Conservation (phyloP, 257 asterid genomes). For the Linaria vulgaris region DNA sequence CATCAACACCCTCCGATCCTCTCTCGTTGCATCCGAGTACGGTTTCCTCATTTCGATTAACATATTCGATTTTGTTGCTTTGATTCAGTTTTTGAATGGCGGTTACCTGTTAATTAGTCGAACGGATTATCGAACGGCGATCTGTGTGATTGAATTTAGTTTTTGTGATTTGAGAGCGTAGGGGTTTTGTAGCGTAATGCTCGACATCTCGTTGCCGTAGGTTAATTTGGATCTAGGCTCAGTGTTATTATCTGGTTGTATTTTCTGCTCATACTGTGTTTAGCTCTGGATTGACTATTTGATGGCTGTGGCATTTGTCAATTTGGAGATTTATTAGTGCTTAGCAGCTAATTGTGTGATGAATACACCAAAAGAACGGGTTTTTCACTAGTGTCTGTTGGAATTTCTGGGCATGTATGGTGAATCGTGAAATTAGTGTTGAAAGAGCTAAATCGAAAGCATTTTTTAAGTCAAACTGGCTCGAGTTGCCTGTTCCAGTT, state of each 20-base stretch:
- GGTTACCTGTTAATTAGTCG: too few species aligned
- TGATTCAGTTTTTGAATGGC: not conserved
- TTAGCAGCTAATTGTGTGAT: not conserved
- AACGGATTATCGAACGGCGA: not conserved
- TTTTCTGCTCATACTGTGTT: too few species aligned
- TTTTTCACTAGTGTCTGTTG: not conserved
- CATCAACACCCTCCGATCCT: constrained; percentile 54
- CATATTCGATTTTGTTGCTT: too few species aligned
- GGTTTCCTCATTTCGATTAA: constrained; percentile 9
- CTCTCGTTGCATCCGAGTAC: constrained; percentile 62
- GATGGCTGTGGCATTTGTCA: not conserved
- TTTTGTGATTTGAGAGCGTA: not conserved
- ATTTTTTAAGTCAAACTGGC: too few species aligned
- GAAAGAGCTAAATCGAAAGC: too few species aligned
- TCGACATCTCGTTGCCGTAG: not conserved
- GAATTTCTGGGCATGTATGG: not conserved
- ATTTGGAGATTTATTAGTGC: not conserved
- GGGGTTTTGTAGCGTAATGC: not conserved
- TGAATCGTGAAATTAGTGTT: not conserved
- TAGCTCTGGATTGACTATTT: not conserved
- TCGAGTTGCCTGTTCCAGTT: too few species aligned
- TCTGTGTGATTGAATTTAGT: not conserved
- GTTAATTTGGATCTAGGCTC: not conserved
- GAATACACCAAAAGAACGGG: not conserved
- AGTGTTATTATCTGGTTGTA: too few species aligned